Conservation (phyloP, 2,329 filamentous ascomycete species). For the Neonectria coccinea region DNA sequence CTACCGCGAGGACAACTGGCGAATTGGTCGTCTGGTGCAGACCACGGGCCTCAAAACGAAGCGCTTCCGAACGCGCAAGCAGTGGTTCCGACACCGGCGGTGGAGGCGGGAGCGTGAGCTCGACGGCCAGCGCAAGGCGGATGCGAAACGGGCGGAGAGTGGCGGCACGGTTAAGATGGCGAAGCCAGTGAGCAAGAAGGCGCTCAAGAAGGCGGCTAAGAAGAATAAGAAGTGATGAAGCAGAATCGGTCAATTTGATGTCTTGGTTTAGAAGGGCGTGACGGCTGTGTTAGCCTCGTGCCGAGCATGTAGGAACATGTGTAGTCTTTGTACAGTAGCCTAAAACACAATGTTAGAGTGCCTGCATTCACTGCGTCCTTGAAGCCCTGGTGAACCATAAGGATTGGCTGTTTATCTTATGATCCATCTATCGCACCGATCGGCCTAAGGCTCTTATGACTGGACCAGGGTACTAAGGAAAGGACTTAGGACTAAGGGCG, state of each 20-base stretch:
- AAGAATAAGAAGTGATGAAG: constrained; percentile 52
- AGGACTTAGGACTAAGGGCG: not conserved
- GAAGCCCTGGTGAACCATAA: not conserved
- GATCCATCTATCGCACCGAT: not conserved
- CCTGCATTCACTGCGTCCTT: constrained; percentile 9
- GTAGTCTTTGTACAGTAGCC: constrained; percentile 41
- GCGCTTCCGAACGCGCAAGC: constrained; percentile 63
- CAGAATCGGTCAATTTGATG: constrained; percentile 11
- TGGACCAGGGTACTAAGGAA: too few species aligned
- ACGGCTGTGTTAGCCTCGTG: not conserved
- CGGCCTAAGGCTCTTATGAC: not conserved
- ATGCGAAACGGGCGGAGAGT: constrained; percentile 48
- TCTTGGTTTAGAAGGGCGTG: constrained; percentile 2
- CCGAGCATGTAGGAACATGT: constrained; percentile 43
- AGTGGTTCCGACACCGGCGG: constrained; percentile 58
- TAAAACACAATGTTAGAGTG: constrained; percentile 30
- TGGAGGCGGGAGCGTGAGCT: constrained; percentile 58
- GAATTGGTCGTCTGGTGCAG: constrained; percentile 65
- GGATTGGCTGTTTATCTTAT: not conserved
- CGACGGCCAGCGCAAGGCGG: constrained; percentile 56
- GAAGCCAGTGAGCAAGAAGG: constrained; percentile 53
- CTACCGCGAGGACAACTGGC: constrained; percentile 71
- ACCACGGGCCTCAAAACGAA: constrained; percentile 64
- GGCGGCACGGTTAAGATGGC: constrained; percentile 47
- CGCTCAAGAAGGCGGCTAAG: constrained; percentile 52